Percentiles rank a stretch among this genome's conserved stretches.
Evolutionary conservation across 345 rosid species (phyloP).

Genomic region (Citrus inodora): DNA sequence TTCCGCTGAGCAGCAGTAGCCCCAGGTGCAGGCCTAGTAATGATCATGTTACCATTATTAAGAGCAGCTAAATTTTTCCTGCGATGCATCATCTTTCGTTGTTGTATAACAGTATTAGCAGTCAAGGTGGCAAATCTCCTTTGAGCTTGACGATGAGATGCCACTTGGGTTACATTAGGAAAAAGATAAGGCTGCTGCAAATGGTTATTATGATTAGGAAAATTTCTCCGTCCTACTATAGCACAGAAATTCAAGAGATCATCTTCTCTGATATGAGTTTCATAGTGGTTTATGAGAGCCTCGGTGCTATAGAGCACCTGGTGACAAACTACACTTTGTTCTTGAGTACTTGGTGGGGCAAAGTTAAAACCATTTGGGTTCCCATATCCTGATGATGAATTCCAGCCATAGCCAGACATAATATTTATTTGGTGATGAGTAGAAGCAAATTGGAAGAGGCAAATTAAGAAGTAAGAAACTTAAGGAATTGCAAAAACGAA

Average conservation of each 20-base stretch:
- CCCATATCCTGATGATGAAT: not conserved
- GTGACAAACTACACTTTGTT: not conserved
- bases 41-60: not conserved
- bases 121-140: not conserved
- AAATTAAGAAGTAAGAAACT: no score
- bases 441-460: not conserved
- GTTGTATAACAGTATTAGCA: not conserved
- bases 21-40: not conserved
- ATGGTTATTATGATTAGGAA: not conserved
- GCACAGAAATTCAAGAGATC: not conserved
- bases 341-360: not conserved
- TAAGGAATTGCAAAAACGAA: no score
- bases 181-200: not conserved
- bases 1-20: not conserved
- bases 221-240: not conserved
- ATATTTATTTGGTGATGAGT: not conserved
- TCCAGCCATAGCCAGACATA: constrained; percentile 3
- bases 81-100: not conserved
- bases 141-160: not conserved
- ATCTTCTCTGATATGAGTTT: not conserved
- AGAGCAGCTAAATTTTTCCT: not conserved
- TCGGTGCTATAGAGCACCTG: not conserved
- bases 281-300: constrained; percentile 1
- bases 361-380: not conserved
- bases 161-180: not conserved